phyloP scores from a whole-genome alignment of 768 basidiomycete species.

The Favolaschia claudopus region DNA sequence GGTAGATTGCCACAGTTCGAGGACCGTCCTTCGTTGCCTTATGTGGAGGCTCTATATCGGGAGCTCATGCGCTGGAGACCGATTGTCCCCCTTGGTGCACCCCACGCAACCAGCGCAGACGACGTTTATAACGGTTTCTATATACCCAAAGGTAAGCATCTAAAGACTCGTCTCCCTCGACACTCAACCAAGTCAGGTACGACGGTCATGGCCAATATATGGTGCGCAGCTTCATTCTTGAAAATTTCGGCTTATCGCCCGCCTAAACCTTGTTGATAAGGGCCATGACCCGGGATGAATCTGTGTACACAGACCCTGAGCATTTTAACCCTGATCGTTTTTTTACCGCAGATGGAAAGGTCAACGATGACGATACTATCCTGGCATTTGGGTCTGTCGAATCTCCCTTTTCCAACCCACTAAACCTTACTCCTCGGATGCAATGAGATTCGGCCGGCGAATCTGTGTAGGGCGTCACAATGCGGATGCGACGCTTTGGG shows the following conservation, averaged over 20 bases:
- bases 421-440: no score
- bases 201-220: conserved; percentile 44
- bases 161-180: no score
- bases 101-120: no score
- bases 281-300: conserved; percentile 37
- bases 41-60: conserved; percentile 23
- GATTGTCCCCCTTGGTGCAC: no score
- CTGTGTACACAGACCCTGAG: conserved; percentile 36
- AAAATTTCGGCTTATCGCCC: not conserved
- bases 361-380: conserved; percentile 8
- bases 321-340: conserved; percentile 39
- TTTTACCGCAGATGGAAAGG: conserved; percentile 24
- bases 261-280: not conserved
- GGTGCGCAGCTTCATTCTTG: conserved; percentile 28
- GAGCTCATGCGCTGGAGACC: no score
- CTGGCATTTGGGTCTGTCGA: conserved; percentile 17
- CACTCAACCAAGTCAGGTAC: no score
- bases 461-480: conserved; percentile 10
- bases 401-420: not conserved
- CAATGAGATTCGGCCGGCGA: conserved; percentile 12
- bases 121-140: no score
- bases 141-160: no score
- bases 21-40: conserved; percentile 29
- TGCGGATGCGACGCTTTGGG: conserved; percentile 10
- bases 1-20: conserved; percentile 38